Evolutionary conservation across 768 basidiomycete genomes (phyloP), one percentile per base, ranked within the genome.

Genomic region (Boletus coccyginus): DNA sequence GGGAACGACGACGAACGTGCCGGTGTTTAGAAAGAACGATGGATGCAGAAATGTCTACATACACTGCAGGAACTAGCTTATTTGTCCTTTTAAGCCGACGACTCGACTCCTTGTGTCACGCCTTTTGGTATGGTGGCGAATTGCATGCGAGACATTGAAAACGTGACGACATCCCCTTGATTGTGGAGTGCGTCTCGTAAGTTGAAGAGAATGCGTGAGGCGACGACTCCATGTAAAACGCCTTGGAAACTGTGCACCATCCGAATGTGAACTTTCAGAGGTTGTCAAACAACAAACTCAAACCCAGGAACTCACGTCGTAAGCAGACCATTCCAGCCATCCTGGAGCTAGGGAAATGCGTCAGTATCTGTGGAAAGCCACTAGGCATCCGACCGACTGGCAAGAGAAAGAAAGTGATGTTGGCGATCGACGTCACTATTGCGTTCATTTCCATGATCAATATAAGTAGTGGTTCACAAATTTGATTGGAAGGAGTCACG

Each of bases 171-270:
- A 12, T 27, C 27, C 27, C 27, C 27, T 27, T 27, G 27, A 27
- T 27, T 27, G 27, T 27, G 27, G 27, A 27, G 27, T 27, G 27
- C 27, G 5, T 27, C 27, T 27, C 27, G 50, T 33, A 58, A 39
- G 29, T 52, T 27, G 43, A 62, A 62, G 31, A 62, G 41, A 17
- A 62, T 31, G 11, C 52, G 27, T 5, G 27, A 27, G 27, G 27
- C 27, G 27, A 5, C 27, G 27, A 27, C 27, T 27, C 56, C 47
- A 6, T 62, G 56, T 13, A 52, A 32, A 5, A 58, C 43, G 14
- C 42, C 50, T 40, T 59, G 61, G 24, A 62, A 27, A 12, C 56
- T 62, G 8, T 39, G 9, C 6, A 13, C 14, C 32, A 8, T 39
- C 21, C 41, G 14, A 39, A 21, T 10, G 13, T 19, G 33, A 27